Evolutionary conservation across 1,284 basidiomycete genomes (phyloP).

Genomic region (Ustilago loliicola): DNA sequence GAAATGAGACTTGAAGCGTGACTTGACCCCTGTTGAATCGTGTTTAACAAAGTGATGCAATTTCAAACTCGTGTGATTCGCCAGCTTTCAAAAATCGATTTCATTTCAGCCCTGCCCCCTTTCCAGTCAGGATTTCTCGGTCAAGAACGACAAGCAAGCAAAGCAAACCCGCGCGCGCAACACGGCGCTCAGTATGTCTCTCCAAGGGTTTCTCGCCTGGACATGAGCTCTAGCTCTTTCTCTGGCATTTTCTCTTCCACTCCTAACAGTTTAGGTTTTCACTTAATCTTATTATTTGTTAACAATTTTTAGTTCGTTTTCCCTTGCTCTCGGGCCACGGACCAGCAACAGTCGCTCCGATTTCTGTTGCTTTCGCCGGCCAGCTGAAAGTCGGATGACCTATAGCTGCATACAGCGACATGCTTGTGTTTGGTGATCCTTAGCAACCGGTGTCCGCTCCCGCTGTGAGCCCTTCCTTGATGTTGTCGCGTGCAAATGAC

Average conservation of each 20-base stretch:
- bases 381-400: conserved; percentile 4
- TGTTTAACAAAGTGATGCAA: neutral
- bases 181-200: neutral
- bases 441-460: too few species aligned
- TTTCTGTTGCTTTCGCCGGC: neutral
- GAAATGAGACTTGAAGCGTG: neutral
- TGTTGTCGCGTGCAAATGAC: too few species aligned
- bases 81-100: conserved; percentile 1
- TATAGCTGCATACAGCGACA: neutral
- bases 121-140: neutral
- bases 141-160: neutral
- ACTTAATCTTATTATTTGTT: too few species aligned
- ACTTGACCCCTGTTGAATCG: neutral
- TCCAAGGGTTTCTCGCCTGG: neutral
- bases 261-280: neutral
- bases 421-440: neutral
- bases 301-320: too few species aligned
- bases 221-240: too few species aligned
- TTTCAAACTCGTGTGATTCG: conserved; percentile 5
- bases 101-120: neutral
- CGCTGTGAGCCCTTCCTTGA: too few species aligned
- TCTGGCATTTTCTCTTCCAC: neutral
- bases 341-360: too few species aligned
- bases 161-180: neutral
- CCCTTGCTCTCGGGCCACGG: too few species aligned